Evolutionary conservation across 1,284 basidiomycete species (phyloP).

Genomic region (Fomes fomentarius): DNA sequence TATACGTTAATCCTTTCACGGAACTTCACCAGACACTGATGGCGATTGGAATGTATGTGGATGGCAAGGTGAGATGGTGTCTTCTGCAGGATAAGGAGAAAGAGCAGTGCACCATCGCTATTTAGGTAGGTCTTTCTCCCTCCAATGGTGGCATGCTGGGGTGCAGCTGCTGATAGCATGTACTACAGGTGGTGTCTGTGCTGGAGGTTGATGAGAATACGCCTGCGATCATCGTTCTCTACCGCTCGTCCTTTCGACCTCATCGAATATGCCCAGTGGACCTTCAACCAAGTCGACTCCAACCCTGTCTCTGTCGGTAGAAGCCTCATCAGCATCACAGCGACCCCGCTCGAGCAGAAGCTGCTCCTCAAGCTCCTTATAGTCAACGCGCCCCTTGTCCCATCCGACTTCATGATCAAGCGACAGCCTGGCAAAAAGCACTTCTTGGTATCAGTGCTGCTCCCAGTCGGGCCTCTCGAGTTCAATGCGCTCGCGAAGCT

Average conservation of each 20-base stretch:
- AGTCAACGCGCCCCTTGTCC: constrained; percentile 37
- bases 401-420: constrained; percentile 29
- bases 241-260: constrained; percentile 23
- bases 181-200: constrained; percentile 34
- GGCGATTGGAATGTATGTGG: constrained; percentile 29
- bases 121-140: constrained; percentile 31
- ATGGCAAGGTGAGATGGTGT: constrained; percentile 27
- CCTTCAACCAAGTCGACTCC: background rate
- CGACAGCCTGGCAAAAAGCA: constrained; percentile 25
- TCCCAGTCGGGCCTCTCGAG: constrained; percentile 40
- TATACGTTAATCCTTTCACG: constrained; percentile 33
- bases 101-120: constrained; percentile 30
- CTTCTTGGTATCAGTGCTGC: constrained; percentile 38
- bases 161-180: background rate
- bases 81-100: constrained; percentile 29
- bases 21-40: constrained; percentile 39
- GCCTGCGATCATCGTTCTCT: constrained; percentile 36
- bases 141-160: background rate
- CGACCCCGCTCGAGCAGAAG: constrained; percentile 38
- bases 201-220: constrained; percentile 29
- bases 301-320: background rate
- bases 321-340: constrained; percentile 6
- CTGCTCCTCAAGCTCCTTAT: constrained; percentile 35
- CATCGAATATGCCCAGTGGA: constrained; percentile 13
- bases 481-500: constrained; percentile 40